Percentiles rank a stretch among this genome's conserved stretches.
phyloP scores from a whole-genome alignment of 345 rosid species.

The Rubroshorea leprosula region DNA sequence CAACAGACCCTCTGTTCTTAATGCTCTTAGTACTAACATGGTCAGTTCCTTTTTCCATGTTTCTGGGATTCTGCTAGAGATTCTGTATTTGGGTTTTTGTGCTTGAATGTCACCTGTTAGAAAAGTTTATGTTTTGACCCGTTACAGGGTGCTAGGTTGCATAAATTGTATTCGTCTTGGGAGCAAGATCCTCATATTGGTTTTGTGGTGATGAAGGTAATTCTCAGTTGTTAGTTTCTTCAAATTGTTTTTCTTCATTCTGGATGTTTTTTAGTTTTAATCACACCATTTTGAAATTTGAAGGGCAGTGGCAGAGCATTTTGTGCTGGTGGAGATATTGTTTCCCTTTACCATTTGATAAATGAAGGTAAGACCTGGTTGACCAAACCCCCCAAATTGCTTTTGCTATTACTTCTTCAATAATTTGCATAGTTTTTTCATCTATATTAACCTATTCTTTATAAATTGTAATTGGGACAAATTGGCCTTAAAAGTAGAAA shows the following conservation, averaged over 20 bases:
- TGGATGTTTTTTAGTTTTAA: not conserved
- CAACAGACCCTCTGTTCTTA: conserved; percentile 74
- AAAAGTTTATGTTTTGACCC: not conserved
- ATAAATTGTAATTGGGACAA: not conserved
- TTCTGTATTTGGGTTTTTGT: conserved; percentile 5
- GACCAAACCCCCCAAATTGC: not conserved
- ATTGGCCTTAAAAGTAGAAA: not conserved
- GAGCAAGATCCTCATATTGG: conserved; percentile 79
- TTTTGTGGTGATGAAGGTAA: conserved; percentile 75
- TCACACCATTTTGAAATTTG: conserved; percentile 15
- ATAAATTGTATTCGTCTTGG: conserved; percentile 70
- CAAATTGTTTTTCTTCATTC: not conserved
- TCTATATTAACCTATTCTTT: not conserved
- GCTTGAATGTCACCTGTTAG: not conserved
- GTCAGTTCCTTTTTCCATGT: conserved; percentile 26
- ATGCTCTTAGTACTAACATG: conserved; percentile 73
- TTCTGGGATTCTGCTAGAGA: not conserved
- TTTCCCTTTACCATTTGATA: conserved; percentile 52
- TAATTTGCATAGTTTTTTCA: not conserved
- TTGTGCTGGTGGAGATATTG: conserved; percentile 93
- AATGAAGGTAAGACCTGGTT: conserved; percentile 45
- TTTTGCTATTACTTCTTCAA: too few species aligned
- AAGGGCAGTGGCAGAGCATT: conserved; percentile 96
- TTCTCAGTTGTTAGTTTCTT: not conserved
- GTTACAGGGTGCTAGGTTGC: conserved; percentile 51